Evolutionary conservation across 179 eudicot species (phyloP).

Genomic region (Monotropa hypopitys): DNA sequence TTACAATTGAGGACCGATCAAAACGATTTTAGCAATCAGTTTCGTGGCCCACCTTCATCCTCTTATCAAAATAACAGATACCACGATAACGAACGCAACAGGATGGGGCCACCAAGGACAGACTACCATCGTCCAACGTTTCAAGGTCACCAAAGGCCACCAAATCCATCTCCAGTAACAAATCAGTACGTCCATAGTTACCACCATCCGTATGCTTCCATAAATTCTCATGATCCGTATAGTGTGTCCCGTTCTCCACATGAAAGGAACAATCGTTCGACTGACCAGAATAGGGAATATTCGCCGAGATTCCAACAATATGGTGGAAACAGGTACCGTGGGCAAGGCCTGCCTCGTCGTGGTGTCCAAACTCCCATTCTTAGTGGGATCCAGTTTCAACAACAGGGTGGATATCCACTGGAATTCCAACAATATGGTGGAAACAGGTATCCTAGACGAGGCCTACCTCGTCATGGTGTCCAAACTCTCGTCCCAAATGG

Average conservation of each 20-base stretch:
- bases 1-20: constrained; percentile 36
- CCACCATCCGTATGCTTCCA: constrained; percentile 18
- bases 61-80: constrained; percentile 16
- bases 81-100: constrained; percentile 17
- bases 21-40: constrained; percentile 19
- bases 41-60: constrained; percentile 14
- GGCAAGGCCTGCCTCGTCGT: constrained; percentile 13
- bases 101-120: not conserved
- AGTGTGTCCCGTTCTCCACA: constrained; percentile 10
- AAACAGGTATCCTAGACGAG: constrained; percentile 10
- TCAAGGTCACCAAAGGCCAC: constrained; percentile 2
- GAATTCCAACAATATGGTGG: constrained; percentile 19
- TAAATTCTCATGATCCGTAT: constrained; percentile 14
- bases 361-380: constrained; percentile 14
- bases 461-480: constrained; percentile 11
- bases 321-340: constrained; percentile 17
- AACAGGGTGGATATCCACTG: constrained; percentile 16
- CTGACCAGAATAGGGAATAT: constrained; percentile 14
- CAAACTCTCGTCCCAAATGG: constrained; percentile 19
- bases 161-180: constrained; percentile 8
- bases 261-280: constrained; percentile 15
- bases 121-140: not conserved
- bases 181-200: constrained; percentile 9
- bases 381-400: constrained; percentile 19
- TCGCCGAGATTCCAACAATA: constrained; percentile 20